Evolutionary conservation across 306 rosid genomes (phyloP).

Genomic region (Prosopis cineraria): DNA sequence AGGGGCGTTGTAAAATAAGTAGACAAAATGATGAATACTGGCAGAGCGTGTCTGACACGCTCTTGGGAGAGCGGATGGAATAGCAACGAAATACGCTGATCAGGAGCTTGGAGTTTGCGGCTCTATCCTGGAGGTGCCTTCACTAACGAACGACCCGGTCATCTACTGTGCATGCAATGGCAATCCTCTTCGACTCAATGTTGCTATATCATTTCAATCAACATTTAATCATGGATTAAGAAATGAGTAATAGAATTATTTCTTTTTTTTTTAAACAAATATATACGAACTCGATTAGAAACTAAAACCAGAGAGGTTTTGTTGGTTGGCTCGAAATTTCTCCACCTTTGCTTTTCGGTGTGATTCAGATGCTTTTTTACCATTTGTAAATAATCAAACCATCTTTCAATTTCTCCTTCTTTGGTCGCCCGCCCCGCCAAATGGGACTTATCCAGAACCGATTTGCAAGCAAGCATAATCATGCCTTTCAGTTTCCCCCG

Average conservation of each 20-base stretch:
- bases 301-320: slow-evolving; percentile 1
- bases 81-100: background rate
- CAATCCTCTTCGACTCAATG: too few species aligned
- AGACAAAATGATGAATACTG: too few species aligned
- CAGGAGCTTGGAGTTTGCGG: background rate
- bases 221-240: background rate
- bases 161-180: background rate
- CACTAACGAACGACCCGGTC: background rate
- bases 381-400: background rate
- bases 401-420: background rate
- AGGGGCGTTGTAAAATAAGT: too few species aligned
- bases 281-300: background rate
- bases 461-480: slow-evolving; percentile 9
- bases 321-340: slow-evolving; percentile 29
- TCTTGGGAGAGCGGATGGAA: background rate
- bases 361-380: background rate
- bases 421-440: slow-evolving; percentile 31
- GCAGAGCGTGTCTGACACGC: background rate
- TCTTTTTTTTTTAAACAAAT: background rate
- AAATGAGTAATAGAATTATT: background rate
- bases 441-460: slow-evolving; percentile 1
- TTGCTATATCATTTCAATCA: too few species aligned
- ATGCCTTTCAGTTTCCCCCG: slow-evolving; percentile 25
- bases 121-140: background rate
- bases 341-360: slow-evolving; percentile 1